phyloP scores from a whole-genome alignment of 1,284 basidiomycete genomes.

The Neonothopanus nambi region DNA sequence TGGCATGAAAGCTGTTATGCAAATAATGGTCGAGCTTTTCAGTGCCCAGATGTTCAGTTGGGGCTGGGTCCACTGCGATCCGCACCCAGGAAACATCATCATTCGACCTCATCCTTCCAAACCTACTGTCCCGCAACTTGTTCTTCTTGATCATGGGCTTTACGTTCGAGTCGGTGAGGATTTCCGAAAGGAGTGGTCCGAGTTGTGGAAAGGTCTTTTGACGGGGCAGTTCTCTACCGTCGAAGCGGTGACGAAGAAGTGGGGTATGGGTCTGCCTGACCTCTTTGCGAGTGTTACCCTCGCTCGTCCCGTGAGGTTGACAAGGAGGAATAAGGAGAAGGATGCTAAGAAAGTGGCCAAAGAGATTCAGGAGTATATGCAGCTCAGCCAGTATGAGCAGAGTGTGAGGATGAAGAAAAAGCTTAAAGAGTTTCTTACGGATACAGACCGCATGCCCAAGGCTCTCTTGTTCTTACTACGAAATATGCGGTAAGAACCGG shows the following conservation, averaged over 20 bases:
- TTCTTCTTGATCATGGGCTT: slow-evolving; percentile 87
- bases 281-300: slow-evolving; percentile 76
- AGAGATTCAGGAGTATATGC: slow-evolving; percentile 31
- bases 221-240: slow-evolving; percentile 67
- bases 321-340: slow-evolving; percentile 27
- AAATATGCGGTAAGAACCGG: slow-evolving; percentile 69
- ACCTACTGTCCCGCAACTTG: slow-evolving; percentile 70
- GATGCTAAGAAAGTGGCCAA: slow-evolving; percentile 26
- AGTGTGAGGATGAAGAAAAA: slow-evolving; percentile 66
- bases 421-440: slow-evolving; percentile 47
- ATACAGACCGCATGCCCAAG: slow-evolving; percentile 52
- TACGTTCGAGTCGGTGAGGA: slow-evolving; percentile 70
- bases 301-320: slow-evolving; percentile 57
- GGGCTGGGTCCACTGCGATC: slow-evolving; percentile 85
- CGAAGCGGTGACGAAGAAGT: slow-evolving; percentile 61
- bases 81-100: slow-evolving; percentile 83
- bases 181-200: slow-evolving; percentile 75
- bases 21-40: slow-evolving; percentile 82
- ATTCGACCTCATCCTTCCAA: slow-evolving; percentile 71
- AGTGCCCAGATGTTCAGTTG: slow-evolving; percentile 85
- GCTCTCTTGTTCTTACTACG: slow-evolving; percentile 82
- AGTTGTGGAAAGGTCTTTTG: slow-evolving; percentile 79
- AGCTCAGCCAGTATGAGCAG: slow-evolving; percentile 56
- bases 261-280: slow-evolving; percentile 83
- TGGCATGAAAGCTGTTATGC: slow-evolving; percentile 68